A percentile compares a stretch with the other conserved stretches of the same genome.
Evolutionary conservation across 140 eudicot species (phyloP).

Genomic region (Senecio squalidus): DNA sequence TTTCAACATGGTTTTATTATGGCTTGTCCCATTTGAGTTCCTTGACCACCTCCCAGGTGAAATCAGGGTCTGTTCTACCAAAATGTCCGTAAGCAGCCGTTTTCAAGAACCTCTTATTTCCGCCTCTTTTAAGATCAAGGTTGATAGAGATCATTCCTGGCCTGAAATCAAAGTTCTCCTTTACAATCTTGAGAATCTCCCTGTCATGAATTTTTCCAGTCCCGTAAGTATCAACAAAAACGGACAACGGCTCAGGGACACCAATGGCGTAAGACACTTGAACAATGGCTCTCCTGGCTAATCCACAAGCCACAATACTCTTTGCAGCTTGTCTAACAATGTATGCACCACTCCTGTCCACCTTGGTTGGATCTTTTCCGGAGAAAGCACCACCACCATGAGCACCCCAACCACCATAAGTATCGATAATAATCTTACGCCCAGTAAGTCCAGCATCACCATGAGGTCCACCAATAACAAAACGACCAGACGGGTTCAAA

Average conservation of each 20-base stretch:
- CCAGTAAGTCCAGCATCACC: constrained; percentile 24
- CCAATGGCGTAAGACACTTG: constrained; percentile 24
- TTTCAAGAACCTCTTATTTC: constrained; percentile 21
- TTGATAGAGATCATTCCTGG: constrained; percentile 20
- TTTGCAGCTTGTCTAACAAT: constrained; percentile 20
- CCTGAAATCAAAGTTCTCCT: constrained; percentile 18
- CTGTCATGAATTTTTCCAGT: constrained; percentile 16
- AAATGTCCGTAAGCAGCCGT: constrained; percentile 26
- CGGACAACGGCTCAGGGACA: constrained; percentile 20
- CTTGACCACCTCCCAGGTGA: constrained; percentile 26
- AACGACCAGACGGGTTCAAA: constrained; percentile 22
- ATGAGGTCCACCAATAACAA: constrained; percentile 23
- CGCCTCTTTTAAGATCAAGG: constrained; percentile 19
- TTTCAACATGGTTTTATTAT: background rate
- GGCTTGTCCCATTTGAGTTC: constrained; percentile 15
- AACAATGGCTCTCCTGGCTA: constrained; percentile 16
- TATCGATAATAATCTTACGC: constrained; percentile 19
- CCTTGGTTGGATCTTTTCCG: constrained; percentile 24
- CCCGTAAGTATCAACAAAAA: constrained; percentile 20
- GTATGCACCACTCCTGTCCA: constrained; percentile 24
- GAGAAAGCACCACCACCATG: constrained; percentile 22
- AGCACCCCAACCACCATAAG: constrained; percentile 12
- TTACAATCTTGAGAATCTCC: constrained; percentile 17
- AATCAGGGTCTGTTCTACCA: constrained; percentile 23
- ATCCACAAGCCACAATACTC: constrained; percentile 18